Evolutionary conservation across 2,329 filamentous ascomycete genomes (phyloP).

Genomic region (Colletotrichum musae): DNA sequence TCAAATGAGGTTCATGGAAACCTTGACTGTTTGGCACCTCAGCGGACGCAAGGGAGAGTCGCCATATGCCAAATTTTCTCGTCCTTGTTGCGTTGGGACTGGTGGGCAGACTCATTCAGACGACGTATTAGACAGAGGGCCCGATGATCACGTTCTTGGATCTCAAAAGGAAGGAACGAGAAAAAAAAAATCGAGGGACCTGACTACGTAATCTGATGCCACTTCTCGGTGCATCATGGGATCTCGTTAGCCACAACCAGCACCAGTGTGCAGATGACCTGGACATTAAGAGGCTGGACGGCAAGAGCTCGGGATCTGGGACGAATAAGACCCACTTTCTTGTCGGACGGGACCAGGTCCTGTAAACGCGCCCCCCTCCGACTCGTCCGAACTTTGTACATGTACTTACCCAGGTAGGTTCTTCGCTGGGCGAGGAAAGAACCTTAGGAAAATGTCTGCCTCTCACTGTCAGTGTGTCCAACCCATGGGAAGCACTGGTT

Average conservation of each 20-base stretch:
- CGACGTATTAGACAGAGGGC: too few relatives aligned
- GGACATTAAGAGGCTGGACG: conserved; percentile 24
- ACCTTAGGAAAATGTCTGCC: conserved; percentile 26
- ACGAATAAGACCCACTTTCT: conserved; percentile 23
- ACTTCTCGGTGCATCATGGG: conserved; percentile 16
- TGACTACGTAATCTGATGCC: conserved; percentile 15
- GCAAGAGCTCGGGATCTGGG: conserved; percentile 39
- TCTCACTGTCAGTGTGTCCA: neutral
- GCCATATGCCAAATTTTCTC: conserved; percentile 26
- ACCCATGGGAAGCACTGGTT: too few relatives aligned
- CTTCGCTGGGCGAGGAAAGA: neutral
- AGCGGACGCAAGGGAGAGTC: conserved; percentile 32
- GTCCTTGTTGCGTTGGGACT: conserved; percentile 1
- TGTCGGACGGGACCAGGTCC: conserved; percentile 34
- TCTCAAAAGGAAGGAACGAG: too few relatives aligned
- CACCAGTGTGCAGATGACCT: conserved; percentile 21
- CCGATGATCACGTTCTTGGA: too few relatives aligned
- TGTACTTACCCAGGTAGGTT: too few relatives aligned
- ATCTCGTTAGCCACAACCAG: conserved; percentile 25
- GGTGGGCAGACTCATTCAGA: too few relatives aligned
- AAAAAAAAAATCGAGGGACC: neutral
- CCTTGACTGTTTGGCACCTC: conserved; percentile 18
- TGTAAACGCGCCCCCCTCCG: conserved; percentile 35
- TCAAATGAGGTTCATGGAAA: conserved; percentile 30
- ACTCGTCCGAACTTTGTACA: conserved; percentile 31